Evolutionary conservation across 257 asterid genomes (phyloP), one percentile per base, ranked within the genome.

Genomic region (Solanum pennellii): DNA sequence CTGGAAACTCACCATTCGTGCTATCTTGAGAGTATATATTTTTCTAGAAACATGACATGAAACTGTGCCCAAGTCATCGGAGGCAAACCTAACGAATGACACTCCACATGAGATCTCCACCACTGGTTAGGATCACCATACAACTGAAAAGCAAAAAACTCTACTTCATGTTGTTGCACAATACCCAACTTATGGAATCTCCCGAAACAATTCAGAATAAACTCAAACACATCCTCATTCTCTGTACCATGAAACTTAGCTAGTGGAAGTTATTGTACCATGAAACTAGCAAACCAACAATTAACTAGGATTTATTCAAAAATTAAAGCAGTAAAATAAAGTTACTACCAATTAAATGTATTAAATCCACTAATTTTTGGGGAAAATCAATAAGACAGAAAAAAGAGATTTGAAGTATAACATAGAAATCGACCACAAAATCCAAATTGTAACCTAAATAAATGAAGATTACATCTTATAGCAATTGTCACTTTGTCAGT

Each of bases 401-500:
- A 21, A 12, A 42, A 72, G 45, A 9, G 71, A 76, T 42, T n/a
- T 21, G 59, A 76, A 41, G 35, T 76, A 42, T 45, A 42, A 42
- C n/a, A 25, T 12, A 77, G 20, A 2, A 25, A 39, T 44, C 12
- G 27, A 49, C 9, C 29, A 82, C 31, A 20, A 47, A 45, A 82
- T 15, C 68, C 31, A 9, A 82, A 47, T 18, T 5, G 10, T 29
- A 82, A 49, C 44, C 69, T 12, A 31, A 82, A 49, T 49, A 82
- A 16, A 47, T 82, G 69, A 29, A 82, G 69, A 12, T 1, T 16
- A 10, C 29, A 27, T 11, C 9, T 27, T 79, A 15, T 15, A 84
- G 66, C 87, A 85, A 84, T 85, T 72, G 56, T 86, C 71, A 86
- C 37, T 44, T 85, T 72, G 39, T 86, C 71, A 86, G 49, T 44